These are phyloP conservation scores for Circinella minor DNA, from an alignment of 371 early-diverging fungal species.

Conservation along the genomic window DNA sequence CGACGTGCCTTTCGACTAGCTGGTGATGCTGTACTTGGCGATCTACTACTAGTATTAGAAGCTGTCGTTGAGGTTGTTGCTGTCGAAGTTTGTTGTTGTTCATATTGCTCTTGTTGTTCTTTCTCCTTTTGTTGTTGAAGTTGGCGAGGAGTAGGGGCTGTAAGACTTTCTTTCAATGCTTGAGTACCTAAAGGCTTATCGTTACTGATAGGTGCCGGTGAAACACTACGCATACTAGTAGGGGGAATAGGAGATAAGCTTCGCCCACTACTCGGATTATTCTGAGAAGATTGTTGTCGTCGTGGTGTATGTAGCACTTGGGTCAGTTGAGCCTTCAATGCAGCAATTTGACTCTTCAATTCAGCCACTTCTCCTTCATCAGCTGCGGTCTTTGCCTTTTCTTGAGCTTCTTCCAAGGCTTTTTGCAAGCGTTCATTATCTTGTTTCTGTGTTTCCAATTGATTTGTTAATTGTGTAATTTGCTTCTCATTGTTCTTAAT, in stretches of 20 bases:
- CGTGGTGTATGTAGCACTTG: slow-evolving; percentile 45
- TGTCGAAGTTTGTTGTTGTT: not conserved
- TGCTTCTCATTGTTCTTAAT: slow-evolving; percentile 69
- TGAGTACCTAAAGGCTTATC: slow-evolving; percentile 27
- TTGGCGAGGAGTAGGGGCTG: slow-evolving; percentile 1
- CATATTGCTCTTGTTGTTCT: too few species aligned
- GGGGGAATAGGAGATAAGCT: slow-evolving; percentile 39
- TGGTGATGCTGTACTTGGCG: slow-evolving; percentile 23
- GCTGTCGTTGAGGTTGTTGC: not conserved
- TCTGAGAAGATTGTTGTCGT: slow-evolving; percentile 30
- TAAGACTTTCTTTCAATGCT: slow-evolving; percentile 22
- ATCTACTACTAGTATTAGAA: slow-evolving; percentile 13
- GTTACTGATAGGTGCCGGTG: slow-evolving; percentile 33
- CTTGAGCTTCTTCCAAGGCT: slow-evolving; percentile 41
- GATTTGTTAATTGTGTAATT: slow-evolving; percentile 60
- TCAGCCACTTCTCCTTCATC: slow-evolving; percentile 51
- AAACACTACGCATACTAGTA: slow-evolving; percentile 32
- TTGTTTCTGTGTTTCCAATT: slow-evolving; percentile 65
- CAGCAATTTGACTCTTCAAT: slow-evolving; percentile 51
- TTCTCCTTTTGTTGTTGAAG: not conserved
- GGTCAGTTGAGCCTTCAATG: slow-evolving; percentile 53
- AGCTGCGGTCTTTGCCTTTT: slow-evolving; percentile 33
- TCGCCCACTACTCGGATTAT: slow-evolving; percentile 21
- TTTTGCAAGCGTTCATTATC: slow-evolving; percentile 70
- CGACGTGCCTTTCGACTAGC: slow-evolving; percentile 36